Evolutionary conservation across 2,329 filamentous ascomycete genomes (phyloP).

Genomic region (Lanzia echinophila): DNA sequence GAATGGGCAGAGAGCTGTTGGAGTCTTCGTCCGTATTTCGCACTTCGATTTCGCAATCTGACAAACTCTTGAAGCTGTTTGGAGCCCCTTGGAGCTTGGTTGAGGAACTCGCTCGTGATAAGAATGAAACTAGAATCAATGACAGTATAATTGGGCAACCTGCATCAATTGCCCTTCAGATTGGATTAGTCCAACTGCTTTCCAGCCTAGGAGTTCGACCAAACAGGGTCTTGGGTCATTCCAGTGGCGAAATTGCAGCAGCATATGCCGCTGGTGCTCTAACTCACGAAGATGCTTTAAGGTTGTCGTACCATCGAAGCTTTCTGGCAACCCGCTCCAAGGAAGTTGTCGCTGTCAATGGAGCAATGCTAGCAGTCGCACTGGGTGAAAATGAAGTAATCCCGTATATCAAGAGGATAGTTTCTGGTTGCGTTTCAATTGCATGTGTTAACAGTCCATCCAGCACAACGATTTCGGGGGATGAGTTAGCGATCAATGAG

Average conservation of each 20-base stretch:
- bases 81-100: not conserved
- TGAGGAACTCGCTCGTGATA: not conserved
- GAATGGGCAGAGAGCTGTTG: conserved; percentile 20
- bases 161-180: conserved; percentile 42
- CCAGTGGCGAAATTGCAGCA: conserved; percentile 43
- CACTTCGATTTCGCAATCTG: conserved; percentile 25
- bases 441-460: conserved; percentile 25
- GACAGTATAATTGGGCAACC: conserved; percentile 30
- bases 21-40: conserved; percentile 29
- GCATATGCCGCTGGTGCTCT: conserved; percentile 36
- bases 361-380: conserved; percentile 44
- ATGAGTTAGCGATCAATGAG: conserved; percentile 11
- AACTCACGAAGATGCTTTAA: conserved; percentile 17
- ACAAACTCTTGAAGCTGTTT: conserved; percentile 30
- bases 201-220: conserved; percentile 36
- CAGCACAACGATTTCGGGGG: conserved; percentile 21
- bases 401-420: not conserved
- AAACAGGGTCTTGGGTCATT: conserved; percentile 37
- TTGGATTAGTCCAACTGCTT: conserved; percentile 39
- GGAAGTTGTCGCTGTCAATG: conserved; percentile 31
- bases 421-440: conserved; percentile 13
- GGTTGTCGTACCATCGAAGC: conserved; percentile 25
- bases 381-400: conserved; percentile 21
- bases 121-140: not conserved
- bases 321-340: conserved; percentile 23